These are phyloP conservation scores for Lentinus brumalis DNA, from an alignment of 768 basidiomycete species.

Conservation along the genomic window DNA sequence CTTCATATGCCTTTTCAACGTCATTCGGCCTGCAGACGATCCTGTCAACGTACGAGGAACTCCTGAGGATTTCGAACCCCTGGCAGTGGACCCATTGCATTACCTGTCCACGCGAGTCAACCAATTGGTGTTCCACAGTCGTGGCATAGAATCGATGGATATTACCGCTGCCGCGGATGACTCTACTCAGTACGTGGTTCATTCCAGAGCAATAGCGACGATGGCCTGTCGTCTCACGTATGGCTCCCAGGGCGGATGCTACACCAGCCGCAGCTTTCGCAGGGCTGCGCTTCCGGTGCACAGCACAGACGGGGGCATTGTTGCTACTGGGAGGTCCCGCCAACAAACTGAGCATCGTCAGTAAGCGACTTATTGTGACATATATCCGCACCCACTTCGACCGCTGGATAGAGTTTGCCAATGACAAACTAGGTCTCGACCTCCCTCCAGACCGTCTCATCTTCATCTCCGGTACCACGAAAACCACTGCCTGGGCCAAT, in stretches of 20 bases:
- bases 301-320: too few species aligned
- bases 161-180: not conserved
- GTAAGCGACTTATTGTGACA: too few species aligned
- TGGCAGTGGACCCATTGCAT: not conserved
- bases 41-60: not conserved
- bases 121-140: not conserved
- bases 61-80: not conserved
- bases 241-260: too few species aligned
- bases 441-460: not conserved
- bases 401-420: too few species aligned
- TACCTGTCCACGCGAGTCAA: not conserved
- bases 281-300: too few species aligned
- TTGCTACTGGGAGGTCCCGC: too few species aligned
- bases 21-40: not conserved
- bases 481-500: not conserved
- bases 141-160: not conserved
- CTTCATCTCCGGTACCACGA: not conserved
- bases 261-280: too few species aligned
- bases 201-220: not conserved
- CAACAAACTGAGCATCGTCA: too few species aligned
- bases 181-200: not conserved
- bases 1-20: conserved; percentile 17
- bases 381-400: not conserved
- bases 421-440: not conserved
- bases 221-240: not conserved